Conservation (phyloP, 176 grass and related monocot genomes). For the Raddia distichophylla region DNA sequence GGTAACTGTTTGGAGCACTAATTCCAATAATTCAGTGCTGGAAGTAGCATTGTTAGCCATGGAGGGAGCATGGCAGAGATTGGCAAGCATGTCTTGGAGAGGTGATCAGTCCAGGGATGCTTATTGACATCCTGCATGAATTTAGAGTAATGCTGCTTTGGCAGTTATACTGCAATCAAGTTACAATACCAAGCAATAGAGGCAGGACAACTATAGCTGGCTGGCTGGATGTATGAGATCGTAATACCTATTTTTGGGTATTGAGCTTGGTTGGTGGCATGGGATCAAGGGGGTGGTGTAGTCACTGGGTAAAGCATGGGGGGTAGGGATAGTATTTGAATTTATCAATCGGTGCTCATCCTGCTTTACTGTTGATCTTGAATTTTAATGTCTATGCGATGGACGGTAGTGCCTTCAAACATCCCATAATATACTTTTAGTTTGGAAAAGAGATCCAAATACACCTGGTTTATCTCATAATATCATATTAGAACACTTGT, state of each 20-base stretch:
- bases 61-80: background rate
- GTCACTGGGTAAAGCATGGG: background rate
- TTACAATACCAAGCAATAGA: background rate
- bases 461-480: background rate
- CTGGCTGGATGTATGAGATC: background rate
- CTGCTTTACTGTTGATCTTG: constrained; percentile 4
- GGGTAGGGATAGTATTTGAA: background rate
- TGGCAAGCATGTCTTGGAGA: background rate
- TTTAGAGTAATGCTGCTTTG: background rate
- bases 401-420: background rate
- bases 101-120: background rate
- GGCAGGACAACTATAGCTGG: background rate
- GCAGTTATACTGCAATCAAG: background rate
- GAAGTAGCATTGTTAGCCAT: background rate
- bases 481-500: background rate
- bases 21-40: background rate
- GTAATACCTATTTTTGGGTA: background rate
- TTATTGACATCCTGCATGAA: background rate
- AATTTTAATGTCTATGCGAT: background rate
- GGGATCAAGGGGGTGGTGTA: background rate
- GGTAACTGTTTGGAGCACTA: background rate
- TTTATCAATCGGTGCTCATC: background rate
- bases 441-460: background rate
- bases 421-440: background rate
- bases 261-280: background rate